Conservation (phyloP, 495 filamentous ascomycete species). For the Daldinia grandis region DNA sequence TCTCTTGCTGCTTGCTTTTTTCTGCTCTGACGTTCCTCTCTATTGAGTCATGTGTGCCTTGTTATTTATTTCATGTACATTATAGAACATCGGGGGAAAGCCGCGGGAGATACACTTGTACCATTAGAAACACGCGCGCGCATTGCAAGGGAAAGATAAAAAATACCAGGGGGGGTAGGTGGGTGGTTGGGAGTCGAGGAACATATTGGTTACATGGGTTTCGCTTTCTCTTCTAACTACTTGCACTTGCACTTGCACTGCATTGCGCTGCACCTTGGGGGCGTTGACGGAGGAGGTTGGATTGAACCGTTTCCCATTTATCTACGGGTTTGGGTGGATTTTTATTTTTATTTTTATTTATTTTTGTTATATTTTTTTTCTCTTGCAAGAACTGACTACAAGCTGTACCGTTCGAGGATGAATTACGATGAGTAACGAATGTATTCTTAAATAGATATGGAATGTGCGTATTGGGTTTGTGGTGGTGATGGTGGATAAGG, state of each 20-base stretch:
- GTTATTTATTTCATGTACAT: slow-evolving; percentile 26
- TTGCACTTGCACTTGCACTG: slow-evolving; percentile 4
- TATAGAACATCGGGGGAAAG: slow-evolving; percentile 23
- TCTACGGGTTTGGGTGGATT: background rate
- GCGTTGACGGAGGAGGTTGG: slow-evolving; percentile 22
- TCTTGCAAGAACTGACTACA: slow-evolving; percentile 10
- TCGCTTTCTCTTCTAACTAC: background rate
- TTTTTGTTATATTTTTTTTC: slow-evolving; percentile 8
- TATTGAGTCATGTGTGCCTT: slow-evolving; percentile 5
- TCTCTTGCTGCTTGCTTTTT: background rate
- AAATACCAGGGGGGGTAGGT: background rate
- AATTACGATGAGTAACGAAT: slow-evolving; percentile 32
- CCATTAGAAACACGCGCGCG: slow-evolving; percentile 23
- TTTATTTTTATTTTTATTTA: background rate
- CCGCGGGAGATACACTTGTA: slow-evolving; percentile 42
- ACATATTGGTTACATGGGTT: slow-evolving; percentile 11
- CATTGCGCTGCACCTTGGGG: slow-evolving; percentile 15
- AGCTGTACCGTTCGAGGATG: slow-evolving; percentile 13
- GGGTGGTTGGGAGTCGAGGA: background rate
- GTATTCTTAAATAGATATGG: slow-evolving; percentile 24
- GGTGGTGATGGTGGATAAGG: too few relatives aligned
- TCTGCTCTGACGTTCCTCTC: slow-evolving; percentile 13
- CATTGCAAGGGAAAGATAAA: slow-evolving; percentile 33
- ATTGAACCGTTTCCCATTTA: slow-evolving; percentile 13
- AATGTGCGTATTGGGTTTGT: background rate